Percentiles rank a stretch among this genome's conserved stretches.
These are phyloP conservation scores for Beta lomatogona DNA, from an alignment of 179 eudicot species.

Conservation along the genomic window DNA sequence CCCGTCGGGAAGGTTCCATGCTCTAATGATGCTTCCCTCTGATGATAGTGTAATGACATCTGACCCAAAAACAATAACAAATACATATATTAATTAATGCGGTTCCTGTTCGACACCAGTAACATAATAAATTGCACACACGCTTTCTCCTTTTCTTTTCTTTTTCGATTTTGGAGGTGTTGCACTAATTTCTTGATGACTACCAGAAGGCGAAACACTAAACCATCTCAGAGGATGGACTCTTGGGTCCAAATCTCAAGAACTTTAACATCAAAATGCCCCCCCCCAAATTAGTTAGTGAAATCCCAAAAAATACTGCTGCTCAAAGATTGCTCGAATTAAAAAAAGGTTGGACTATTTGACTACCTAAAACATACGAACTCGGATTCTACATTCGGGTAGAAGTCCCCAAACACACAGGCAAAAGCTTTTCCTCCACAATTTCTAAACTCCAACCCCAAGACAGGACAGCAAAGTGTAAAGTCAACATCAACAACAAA, in stretches of 20 bases:
- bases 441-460: neutral
- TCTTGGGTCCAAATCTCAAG: neutral
- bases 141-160: neutral
- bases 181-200: neutral
- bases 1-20: constrained; percentile 99
- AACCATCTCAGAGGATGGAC: neutral
- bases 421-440: neutral
- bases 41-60: constrained; percentile 91
- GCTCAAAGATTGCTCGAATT: neutral
- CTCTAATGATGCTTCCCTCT: constrained; percentile 80
- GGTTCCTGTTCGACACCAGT: neutral
- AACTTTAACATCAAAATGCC: neutral
- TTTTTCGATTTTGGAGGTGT: neutral
- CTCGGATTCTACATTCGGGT: neutral
- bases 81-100: neutral
- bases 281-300: neutral
- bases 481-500: neutral
- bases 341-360: constrained; percentile 23
- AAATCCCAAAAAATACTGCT: neutral
- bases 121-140: neutral
- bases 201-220: neutral
- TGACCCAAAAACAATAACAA: constrained; percentile 32
- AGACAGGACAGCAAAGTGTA: neutral
- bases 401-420: neutral
- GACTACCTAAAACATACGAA: neutral